phyloP scores from a whole-genome alignment of 106 monocot genomes.

The Agapanthus africanus region DNA sequence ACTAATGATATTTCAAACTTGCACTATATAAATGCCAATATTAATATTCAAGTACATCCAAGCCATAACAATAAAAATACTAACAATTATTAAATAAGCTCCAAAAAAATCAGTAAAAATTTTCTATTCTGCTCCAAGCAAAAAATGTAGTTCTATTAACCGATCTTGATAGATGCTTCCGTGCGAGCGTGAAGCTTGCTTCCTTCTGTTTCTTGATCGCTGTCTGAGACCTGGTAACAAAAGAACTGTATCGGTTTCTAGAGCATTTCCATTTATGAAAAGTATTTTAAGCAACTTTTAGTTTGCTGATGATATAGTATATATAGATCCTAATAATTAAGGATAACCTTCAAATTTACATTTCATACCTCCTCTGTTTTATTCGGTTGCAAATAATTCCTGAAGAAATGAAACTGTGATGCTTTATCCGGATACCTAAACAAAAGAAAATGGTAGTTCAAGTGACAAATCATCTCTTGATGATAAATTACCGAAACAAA shows the following conservation, averaged over 20 bases:
- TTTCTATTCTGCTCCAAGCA: too few species aligned
- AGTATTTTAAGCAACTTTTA: not conserved
- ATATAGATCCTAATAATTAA: slow-evolving; percentile 58
- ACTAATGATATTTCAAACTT: too few species aligned
- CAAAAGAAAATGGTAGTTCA: too few species aligned
- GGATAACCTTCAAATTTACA: slow-evolving; percentile 28
- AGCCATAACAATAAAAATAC: too few species aligned
- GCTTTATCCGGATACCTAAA: slow-evolving; percentile 76
- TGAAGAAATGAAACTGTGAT: slow-evolving; percentile 79
- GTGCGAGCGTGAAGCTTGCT: slow-evolving; percentile 44
- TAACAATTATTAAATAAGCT: too few species aligned
- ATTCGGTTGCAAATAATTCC: slow-evolving; percentile 65
- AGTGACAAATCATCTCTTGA: too few species aligned
- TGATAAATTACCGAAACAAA: too few species aligned
- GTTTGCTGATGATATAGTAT: slow-evolving; percentile 2
- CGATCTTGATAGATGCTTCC: slow-evolving; percentile 25
- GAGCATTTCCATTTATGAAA: not conserved
- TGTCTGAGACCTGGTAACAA: slow-evolving; percentile 73
- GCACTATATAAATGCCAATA: too few species aligned
- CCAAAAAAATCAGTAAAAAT: too few species aligned
- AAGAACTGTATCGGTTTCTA: slow-evolving; percentile 75
- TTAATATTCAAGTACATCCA: too few species aligned
- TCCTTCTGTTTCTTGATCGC: slow-evolving; percentile 81
- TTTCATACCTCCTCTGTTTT: slow-evolving; percentile 42
- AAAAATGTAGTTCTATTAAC: too few species aligned